Base-by-base conservation (phyloP, 768 basidiomycete genomes). In the Phlebiopsis flavidoalba region DNA sequence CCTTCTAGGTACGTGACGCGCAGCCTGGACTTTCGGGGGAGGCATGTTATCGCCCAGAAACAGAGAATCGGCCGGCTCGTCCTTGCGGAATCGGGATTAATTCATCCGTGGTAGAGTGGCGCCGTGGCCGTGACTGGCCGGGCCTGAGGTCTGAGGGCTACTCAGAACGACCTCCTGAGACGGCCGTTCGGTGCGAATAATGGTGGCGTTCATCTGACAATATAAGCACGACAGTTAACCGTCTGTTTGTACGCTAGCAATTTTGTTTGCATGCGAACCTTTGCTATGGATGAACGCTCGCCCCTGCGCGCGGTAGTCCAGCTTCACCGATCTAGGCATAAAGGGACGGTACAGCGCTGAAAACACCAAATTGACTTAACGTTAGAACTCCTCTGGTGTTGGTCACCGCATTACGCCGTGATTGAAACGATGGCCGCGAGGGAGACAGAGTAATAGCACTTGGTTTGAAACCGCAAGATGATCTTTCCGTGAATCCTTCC, bases 61-160 rank as follows among this genome's bases (percentile, higher is more conserved):
- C 22, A 14, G 5, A 19, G 37, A 31, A 6, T 55, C 54, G 37
- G 54, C 54, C 54, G 54, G 54, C 14, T 40, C 54, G 21, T 45
- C n/a, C 24, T 37, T 45, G 54, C 54, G 24, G 35, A 55, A 55
- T 55, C 54, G 21, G 54, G 54, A 19, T 55, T 14, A 45, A 55
- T 55, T 55, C 37, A 11, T 26, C 54, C 37, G 37, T 43, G 37
- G 14, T 7, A n/a, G 22, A 45, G 24, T 55, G 54, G 54, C 37
- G 37, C 54, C 43, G 14, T 36, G 10, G 54, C 24, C 54, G 54
- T 37, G 54, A 24, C n/a, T 45, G 15, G 36, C 54, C 54, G 54
- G 37, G 24, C 54, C 36, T 35, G 33, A 43, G 40, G 40, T 3
- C 12, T 43, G 40, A 12, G 40, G 17, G 40, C 40, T 31, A 31